phyloP scores from a whole-genome alignment of 106 monocot species.

The Cymbidium sinense region DNA sequence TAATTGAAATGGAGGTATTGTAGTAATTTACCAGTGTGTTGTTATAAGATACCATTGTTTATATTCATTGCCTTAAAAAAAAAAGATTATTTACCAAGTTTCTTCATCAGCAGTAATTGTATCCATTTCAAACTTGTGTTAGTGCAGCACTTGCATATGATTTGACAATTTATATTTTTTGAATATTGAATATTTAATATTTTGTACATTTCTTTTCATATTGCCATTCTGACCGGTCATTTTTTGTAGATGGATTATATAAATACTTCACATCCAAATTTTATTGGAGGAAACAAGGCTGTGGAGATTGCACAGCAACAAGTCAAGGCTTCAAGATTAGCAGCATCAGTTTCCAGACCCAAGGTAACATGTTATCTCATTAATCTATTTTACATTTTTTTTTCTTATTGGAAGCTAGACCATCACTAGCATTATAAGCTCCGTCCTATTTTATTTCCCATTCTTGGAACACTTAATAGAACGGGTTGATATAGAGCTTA shows the following conservation, averaged over 20 bases:
- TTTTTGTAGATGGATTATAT: conserved; percentile 91
- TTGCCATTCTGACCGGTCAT: background rate
- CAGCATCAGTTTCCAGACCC: conserved; percentile 24
- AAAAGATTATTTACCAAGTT: background rate
- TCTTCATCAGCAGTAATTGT: background rate
- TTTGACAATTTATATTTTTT: background rate
- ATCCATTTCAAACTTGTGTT: background rate
- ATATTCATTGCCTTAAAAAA: background rate
- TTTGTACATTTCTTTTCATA: background rate
- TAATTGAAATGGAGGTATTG: conserved; percentile 95
- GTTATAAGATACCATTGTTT: background rate
- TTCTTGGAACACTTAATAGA: background rate
- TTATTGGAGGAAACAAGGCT: conserved; percentile 91
- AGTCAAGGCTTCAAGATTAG: conserved; percentile 55
- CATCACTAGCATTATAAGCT: background rate
- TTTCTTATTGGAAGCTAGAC: background rate
- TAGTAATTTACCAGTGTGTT: background rate
- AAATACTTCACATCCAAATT: conserved; percentile 94
- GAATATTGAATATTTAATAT: background rate
- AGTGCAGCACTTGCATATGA: background rate
- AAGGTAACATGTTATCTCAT: conserved; percentile 29
- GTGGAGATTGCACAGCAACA: conserved; percentile 93
- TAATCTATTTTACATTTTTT: background rate
- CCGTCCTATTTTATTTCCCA: background rate
- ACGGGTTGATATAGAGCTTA: background rate